phyloP scores from a whole-genome alignment of 1,139 yeast genomes.

The Kluyveromyces marxianus region DNA sequence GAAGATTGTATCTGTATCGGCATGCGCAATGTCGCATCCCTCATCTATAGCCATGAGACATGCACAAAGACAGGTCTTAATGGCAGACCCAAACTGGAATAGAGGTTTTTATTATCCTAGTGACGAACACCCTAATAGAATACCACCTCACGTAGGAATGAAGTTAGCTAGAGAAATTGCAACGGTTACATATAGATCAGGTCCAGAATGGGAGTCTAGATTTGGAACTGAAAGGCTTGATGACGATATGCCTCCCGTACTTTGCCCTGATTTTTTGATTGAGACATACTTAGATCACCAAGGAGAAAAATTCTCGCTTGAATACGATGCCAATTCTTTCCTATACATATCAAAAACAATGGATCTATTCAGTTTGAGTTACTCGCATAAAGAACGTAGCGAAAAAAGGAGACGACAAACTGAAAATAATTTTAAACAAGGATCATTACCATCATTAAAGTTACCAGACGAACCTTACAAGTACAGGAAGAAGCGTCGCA shows the following conservation, averaged over 20 bases:
- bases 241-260: conserved; percentile 69
- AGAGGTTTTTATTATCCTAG: conserved; percentile 72
- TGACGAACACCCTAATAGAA: conserved; percentile 32
- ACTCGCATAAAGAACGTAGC: conserved; percentile 40
- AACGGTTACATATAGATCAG: conserved; percentile 87
- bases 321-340: conserved; percentile 86
- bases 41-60: conserved; percentile 90
- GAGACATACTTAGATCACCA: conserved; percentile 92
- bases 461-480: conserved; percentile 51
- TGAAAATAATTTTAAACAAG: conserved; percentile 27
- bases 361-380: conserved; percentile 87
- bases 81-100: conserved; percentile 94
- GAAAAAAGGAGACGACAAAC: conserved; percentile 35
- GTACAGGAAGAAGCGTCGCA: conserved; percentile 16
- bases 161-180: conserved; percentile 90
- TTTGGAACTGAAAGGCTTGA: conserved; percentile 87
- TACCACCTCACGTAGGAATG: conserved; percentile 95
- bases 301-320: conserved; percentile 86
- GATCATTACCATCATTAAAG: conserved; percentile 13
- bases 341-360: conserved; percentile 85
- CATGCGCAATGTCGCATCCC: conserved; percentile 92
- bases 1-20: conserved; percentile 70
- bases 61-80: conserved; percentile 84
- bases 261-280: conserved; percentile 86
- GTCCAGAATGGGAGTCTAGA: conserved; percentile 94